These are phyloP conservation scores for Paxillus rubicundulus DNA, from an alignment of 768 basidiomycete species.

Conservation along the genomic window DNA sequence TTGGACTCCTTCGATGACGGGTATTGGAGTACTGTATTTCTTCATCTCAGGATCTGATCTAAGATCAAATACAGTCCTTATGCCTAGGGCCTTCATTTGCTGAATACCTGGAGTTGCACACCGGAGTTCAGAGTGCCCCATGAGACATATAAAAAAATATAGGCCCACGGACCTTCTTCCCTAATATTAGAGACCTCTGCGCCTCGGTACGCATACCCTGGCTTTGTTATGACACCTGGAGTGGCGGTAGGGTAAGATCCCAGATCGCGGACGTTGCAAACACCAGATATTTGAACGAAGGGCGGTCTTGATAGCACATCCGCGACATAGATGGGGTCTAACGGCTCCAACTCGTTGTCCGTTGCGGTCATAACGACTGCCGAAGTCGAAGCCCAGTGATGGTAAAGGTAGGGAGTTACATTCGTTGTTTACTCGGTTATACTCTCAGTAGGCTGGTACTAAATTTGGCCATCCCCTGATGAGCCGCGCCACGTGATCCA, in stretches of 20 bases:
- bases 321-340: constrained; percentile 65
- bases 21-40: constrained; percentile 67
- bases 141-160: not conserved
- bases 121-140: not conserved
- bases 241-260: constrained; percentile 55
- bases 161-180: constrained; percentile 52
- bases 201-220: constrained; percentile 59
- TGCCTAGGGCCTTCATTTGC: constrained; percentile 56
- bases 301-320: constrained; percentile 66
- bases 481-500: constrained; percentile 9
- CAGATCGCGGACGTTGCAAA: constrained; percentile 73
- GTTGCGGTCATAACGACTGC: constrained; percentile 16
- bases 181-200: constrained; percentile 74
- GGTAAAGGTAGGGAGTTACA: not conserved
- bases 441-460: no score
- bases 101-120: constrained; percentile 45
- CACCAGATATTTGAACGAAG: constrained; percentile 68
- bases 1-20: constrained; percentile 60
- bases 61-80: constrained; percentile 71
- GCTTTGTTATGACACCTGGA: constrained; percentile 53
- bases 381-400: not conserved
- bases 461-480: no score
- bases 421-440: constrained; percentile 7
- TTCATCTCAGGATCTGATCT: constrained; percentile 77
- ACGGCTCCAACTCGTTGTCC: constrained; percentile 47